Evolutionary conservation across 148 eudicot species (phyloP).

Genomic region (Chenopodium berlandieri): DNA sequence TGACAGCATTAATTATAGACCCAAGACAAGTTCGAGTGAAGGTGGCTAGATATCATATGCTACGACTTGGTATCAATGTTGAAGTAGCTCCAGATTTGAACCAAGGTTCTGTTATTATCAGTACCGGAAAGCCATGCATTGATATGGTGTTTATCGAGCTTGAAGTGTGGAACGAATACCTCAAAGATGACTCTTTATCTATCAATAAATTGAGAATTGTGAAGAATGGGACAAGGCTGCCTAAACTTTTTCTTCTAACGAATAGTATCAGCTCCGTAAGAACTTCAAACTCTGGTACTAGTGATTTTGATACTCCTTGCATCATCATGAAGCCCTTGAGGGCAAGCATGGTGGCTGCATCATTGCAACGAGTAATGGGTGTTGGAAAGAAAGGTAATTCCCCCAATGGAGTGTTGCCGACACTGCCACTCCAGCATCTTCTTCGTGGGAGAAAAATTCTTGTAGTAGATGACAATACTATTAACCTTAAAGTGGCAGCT

Average conservation of each 20-base stretch:
- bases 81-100: constrained; percentile 54
- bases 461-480: constrained; percentile 85
- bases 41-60: constrained; percentile 78
- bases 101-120: constrained; percentile 36
- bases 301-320: constrained; percentile 41
- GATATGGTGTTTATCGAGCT: constrained; percentile 70
- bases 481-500: constrained; percentile 86
- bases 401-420: constrained; percentile 45
- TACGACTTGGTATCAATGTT: constrained; percentile 69
- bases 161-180: constrained; percentile 73
- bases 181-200: constrained; percentile 30
- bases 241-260: constrained; percentile 62
- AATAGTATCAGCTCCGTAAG: constrained; percentile 39
- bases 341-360: constrained; percentile 84
- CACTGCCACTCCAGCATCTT: constrained; percentile 50
- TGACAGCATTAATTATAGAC: constrained; percentile 77
- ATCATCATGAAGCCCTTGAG: constrained; percentile 78
- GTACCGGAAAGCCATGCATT: constrained; percentile 31
- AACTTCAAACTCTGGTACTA: constrained; percentile 21
- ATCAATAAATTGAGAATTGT: constrained; percentile 33
- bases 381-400: constrained; percentile 55
- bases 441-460: constrained; percentile 77
- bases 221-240: constrained; percentile 27
- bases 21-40: constrained; percentile 63
- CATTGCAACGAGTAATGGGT: constrained; percentile 78